Evolutionary conservation across 2,329 filamentous ascomycete genomes (phyloP), one percentile per base, ranked within the genome.

Genomic region (Fusarium globosum): DNA sequence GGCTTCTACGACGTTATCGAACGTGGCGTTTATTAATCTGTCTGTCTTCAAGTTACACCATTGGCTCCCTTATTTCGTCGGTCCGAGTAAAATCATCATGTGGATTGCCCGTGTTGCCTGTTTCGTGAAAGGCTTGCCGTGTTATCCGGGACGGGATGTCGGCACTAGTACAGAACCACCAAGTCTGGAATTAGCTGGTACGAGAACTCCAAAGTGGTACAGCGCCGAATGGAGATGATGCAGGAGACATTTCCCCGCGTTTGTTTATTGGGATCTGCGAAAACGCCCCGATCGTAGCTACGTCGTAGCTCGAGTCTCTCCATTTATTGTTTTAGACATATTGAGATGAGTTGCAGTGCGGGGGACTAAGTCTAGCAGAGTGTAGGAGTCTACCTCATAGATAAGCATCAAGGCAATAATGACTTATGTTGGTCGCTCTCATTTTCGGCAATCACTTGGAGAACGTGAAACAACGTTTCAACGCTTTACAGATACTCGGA

Each of bases 351-450:
- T 11, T 0, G n/a, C 1, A 1, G 30, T 23, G 14, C 12, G 9
- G 26, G 20, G n/a, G 7, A 12, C 18, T 7, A 26, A 21, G 33
- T 13, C 12, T 26, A 9, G 13, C 13, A 9, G 18, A 52, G 18
- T 16, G 13, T 16, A 36, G 2, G 26, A 21, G n/a, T 38, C 33
- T 21, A 7, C 33, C 13, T 2, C 6, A 3, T 4, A 12, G 0
- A 26, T 6, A 6, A 2, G 20, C 4, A 8, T 26, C 2, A 4
- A 8, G 8, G 33, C 6, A 0, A 11, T 2, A 18, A 36, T 36
- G 4, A 26, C 1, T 26, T 12, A 0, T 4, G 3, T 26, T 52
- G 13, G 4, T 6, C 8, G 2, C 8, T 7, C 0, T 12, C 12
- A 21, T 5, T 6, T 26, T 21, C 4, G 3, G 18, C n/a, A 26